A percentile compares a stretch with the other conserved stretches of the same genome.
Evolutionary conservation across 2,329 filamentous ascomycete species (phyloP).

Genomic region (Aspergillus unguis): DNA sequence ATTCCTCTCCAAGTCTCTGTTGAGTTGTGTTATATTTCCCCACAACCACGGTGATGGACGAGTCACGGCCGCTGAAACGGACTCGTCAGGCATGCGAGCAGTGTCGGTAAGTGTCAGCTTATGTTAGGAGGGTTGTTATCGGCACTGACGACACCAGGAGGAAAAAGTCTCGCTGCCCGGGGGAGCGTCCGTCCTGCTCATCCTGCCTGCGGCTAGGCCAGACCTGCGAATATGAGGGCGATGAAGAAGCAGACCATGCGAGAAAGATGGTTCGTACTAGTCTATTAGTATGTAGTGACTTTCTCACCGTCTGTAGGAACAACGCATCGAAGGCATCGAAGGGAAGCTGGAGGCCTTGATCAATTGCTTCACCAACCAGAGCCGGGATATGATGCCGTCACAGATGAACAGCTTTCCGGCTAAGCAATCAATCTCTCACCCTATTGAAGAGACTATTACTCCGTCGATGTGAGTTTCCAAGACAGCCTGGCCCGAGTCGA

Average conservation of each 20-base stretch:
- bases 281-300: background rate
- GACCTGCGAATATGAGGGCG: slow-evolving; percentile 27
- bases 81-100: slow-evolving; percentile 29
- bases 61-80: slow-evolving; percentile 5
- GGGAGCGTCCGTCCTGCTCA: slow-evolving; percentile 32
- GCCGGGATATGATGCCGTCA: background rate
- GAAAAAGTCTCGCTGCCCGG: slow-evolving; percentile 34
- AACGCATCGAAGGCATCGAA: slow-evolving; percentile 17
- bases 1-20: no score
- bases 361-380: slow-evolving; percentile 7
- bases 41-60: background rate
- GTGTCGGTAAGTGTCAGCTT: slow-evolving; percentile 23
- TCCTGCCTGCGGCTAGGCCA: slow-evolving; percentile 32
- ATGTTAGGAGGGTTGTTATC: background rate
- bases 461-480: background rate
- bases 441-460: background rate
- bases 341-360: slow-evolving; percentile 21
- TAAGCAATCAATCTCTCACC: background rate
- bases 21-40: no score
- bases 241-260: slow-evolving; percentile 4
- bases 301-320: background rate
- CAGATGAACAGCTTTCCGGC: slow-evolving; percentile 8
- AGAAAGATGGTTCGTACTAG: slow-evolving; percentile 6
- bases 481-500: background rate
- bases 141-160: slow-evolving; percentile 16